Evolutionary conservation across 257 asterid species (phyloP).

Genomic region (Verbascum thapsus): DNA sequence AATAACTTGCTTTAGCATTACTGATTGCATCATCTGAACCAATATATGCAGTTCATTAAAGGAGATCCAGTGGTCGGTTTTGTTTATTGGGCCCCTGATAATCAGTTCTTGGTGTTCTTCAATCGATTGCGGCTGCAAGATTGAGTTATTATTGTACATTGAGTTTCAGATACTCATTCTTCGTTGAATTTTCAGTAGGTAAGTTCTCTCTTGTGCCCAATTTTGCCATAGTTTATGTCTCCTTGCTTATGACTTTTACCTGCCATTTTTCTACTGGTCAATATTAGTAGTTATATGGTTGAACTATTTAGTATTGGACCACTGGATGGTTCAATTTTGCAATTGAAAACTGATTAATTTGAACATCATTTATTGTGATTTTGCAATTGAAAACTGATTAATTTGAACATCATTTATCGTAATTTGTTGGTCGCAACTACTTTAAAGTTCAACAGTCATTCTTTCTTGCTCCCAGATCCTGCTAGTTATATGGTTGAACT

Average conservation of each 20-base stretch:
- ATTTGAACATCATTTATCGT: neutral
- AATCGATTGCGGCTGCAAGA: constrained; percentile 76
- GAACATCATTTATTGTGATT: no score
- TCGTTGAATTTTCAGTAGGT: constrained; percentile 40
- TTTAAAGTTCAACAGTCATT: neutral
- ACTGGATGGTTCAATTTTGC: constrained; percentile 5
- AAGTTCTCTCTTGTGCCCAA: constrained; percentile 26
- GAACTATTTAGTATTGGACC: neutral
- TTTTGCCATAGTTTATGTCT: constrained; percentile 7
- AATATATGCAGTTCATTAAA: constrained; percentile 73
- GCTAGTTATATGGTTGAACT: neutral
- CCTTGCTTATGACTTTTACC: constrained; percentile 14
- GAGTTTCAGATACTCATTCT: constrained; percentile 33
- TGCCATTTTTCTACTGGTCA: constrained; percentile 13
- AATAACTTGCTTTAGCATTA: constrained; percentile 5
- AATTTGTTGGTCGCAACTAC: neutral
- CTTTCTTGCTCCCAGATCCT: neutral
- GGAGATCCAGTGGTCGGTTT: constrained; percentile 97
- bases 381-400: constrained; percentile 19
- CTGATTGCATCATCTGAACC: constrained; percentile 21
- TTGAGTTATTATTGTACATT: constrained; percentile 44
- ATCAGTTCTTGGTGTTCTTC: constrained; percentile 85
- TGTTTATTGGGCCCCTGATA: constrained; percentile 90
- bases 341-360: no score
- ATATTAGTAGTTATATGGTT: neutral